Conservation (phyloP, 163 green algal genomes). For the Volvox carteri region DNA sequence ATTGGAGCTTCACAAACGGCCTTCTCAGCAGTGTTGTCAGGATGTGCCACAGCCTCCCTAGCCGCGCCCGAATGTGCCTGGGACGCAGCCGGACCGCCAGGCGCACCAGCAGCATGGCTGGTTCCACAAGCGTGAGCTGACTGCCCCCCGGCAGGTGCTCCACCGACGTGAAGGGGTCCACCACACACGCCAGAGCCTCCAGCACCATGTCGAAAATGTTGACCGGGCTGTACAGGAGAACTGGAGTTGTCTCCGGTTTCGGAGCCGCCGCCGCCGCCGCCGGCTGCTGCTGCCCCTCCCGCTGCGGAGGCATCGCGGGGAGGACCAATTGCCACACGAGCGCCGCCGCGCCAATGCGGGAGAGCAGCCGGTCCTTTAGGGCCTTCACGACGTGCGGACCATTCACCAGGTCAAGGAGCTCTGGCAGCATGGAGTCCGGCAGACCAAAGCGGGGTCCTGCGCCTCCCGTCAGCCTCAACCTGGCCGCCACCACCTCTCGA, state of each 20-base stretch:
- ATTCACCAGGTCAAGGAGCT: neutral
- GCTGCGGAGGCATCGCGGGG: neutral
- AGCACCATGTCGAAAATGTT: slow-evolving; percentile 20
- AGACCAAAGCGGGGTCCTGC: neutral
- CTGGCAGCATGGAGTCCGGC: neutral
- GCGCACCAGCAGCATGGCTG: slow-evolving; percentile 2
- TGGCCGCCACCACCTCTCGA: neutral
- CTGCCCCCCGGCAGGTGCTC: slow-evolving; percentile 34
- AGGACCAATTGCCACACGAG: slow-evolving; percentile 24
- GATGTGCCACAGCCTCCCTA: neutral
- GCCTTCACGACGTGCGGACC: neutral
- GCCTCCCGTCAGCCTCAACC: slow-evolving; percentile 1
- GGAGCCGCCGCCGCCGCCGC: too few species aligned
- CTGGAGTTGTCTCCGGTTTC: too few species aligned
- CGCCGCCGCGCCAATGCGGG: slow-evolving; percentile 2
- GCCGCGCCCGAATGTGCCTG: neutral
- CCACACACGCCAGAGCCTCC: neutral
- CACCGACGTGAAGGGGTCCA: neutral
- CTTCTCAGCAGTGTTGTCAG: neutral
- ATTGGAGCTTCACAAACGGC: neutral
- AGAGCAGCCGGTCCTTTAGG: slow-evolving; percentile 9
- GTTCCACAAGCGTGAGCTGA: slow-evolving; percentile 23
- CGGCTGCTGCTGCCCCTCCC: neutral
- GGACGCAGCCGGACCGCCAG: neutral
- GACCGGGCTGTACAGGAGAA: neutral